Evolutionary conservation across 108 stramenopile genomes (phyloP), one percentile per base, ranked within the genome.

Genomic region (Cylindrotheca fusiformis): DNA sequence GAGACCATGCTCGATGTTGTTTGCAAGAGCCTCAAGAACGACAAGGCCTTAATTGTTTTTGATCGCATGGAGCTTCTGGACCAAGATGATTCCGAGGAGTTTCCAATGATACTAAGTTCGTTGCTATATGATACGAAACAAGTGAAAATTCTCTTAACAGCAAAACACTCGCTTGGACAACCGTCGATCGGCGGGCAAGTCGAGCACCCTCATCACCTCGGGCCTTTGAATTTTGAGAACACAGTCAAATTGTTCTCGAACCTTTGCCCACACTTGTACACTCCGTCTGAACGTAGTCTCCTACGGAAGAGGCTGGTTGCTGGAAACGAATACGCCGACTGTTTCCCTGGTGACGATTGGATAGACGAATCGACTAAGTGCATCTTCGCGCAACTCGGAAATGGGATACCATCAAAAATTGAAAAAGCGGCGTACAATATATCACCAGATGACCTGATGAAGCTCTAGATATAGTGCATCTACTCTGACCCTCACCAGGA

Each of bases 241-340:
- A 69, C 84, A 0, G 83, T 88, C 6, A 57, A 78, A 30, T 77
- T 91, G 18, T 91, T 91, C 58, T 65, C 82, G 14, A 73, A 79
- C 28, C 78, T 84, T 22, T 87, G 86, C 51, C 90, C 85, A 1
- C 84, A 82, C 48, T 32, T 91, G 26, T 79, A 85, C 60, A 87
- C 84, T 3, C 79, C 82, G 20, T 45, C 52, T 3, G 86, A 90
- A 49, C 81, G 89, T 58, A 70, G 69, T 18, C 52, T 65, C 24
- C 58, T 88, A 0, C 53, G 70, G 17, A 48, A 77, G 22, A 47
- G 55, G 25, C 22, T 86, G 33, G 77, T 76, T 4, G 32, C 31
- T n/a, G 62, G 68, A 58, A 61, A 68, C 30, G 74, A 76, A 32
- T 56, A 56, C 14, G 72, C 57, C 26, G 59, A 80, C 21, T 54